Evolutionary conservation across 139 green algal genomes (phyloP).

Genomic region (Micractinium conductrix): DNA sequence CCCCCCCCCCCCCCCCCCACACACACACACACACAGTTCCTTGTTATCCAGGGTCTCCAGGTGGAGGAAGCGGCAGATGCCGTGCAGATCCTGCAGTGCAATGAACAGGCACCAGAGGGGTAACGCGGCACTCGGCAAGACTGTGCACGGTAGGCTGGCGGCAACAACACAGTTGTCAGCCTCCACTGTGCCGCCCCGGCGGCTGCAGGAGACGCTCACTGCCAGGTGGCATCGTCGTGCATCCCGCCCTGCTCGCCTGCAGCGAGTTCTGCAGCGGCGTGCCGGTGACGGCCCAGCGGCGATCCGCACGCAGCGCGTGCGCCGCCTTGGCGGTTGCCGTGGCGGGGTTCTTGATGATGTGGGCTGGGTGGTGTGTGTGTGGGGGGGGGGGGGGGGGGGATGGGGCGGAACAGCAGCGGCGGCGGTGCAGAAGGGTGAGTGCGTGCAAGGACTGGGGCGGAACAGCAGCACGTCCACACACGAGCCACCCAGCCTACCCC

Average conservation of each 20-base stretch:
- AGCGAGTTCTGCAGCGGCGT: slow-evolving; percentile 37
- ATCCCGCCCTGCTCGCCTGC: neutral
- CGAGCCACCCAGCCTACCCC: no score
- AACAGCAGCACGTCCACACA: neutral
- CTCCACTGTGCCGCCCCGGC: no score
- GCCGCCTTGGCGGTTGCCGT: slow-evolving; percentile 48
- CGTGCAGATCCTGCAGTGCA: slow-evolving; percentile 42
- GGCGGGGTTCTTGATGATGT: slow-evolving; percentile 65
- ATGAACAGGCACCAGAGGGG: no score
- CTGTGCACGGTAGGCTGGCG: no score
- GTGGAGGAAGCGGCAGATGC: slow-evolving; percentile 28
- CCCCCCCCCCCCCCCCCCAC: no score
- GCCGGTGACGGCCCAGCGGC: slow-evolving; percentile 40
- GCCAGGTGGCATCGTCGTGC: no score
- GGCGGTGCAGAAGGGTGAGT: no score
- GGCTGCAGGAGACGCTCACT: neutral
- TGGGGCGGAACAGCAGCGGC: no score
- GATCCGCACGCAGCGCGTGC: slow-evolving; percentile 41
- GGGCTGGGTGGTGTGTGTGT: slow-evolving; percentile 26
- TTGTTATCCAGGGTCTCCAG: slow-evolving; percentile 52
- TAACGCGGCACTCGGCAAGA: no score
- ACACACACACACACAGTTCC: slow-evolving; percentile 21
- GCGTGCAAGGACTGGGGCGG: neutral
- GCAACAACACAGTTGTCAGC: no score
- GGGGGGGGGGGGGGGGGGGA: no score